Conservation (phyloP, 2,329 filamentous ascomycete species). For the Diaporthe batatas region DNA sequence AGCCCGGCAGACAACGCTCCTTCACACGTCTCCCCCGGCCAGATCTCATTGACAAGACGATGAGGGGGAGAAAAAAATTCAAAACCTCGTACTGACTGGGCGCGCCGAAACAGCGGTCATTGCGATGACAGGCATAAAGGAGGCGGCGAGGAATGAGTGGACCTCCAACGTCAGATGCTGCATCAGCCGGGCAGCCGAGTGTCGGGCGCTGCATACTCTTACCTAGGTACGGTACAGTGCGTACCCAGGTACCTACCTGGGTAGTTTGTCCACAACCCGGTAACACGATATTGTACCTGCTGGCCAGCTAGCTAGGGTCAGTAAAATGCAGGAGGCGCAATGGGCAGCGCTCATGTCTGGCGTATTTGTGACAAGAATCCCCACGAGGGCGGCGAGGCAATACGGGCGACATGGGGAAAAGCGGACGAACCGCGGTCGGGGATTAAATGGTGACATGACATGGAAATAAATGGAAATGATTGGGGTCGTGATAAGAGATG, state of each 20-base stretch:
- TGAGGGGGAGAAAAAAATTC: too few species aligned
- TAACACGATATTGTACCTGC: neutral
- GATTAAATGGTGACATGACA: constrained; percentile 29
- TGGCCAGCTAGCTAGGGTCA: too few species aligned
- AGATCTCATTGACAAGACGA: neutral
- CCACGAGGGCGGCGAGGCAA: constrained; percentile 17
- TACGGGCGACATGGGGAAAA: constrained; percentile 24
- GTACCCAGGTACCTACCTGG: neutral
- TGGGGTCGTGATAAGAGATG: constrained; percentile 12
- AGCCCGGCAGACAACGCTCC: constrained; percentile 27
- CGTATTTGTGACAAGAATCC: constrained; percentile 11
- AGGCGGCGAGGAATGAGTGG: constrained; percentile 37
- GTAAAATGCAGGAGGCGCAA: constrained; percentile 27
- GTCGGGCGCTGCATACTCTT: neutral
- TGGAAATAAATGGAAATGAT: constrained; percentile 34
- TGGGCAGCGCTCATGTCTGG: constrained; percentile 22
- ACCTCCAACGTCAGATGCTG: constrained; percentile 28
- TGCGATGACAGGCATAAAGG: constrained; percentile 33
- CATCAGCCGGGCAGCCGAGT: constrained; percentile 15
- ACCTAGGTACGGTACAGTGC: too few species aligned
- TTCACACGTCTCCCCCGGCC: neutral
- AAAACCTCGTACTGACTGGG: constrained; percentile 6
- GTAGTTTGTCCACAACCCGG: too few species aligned
- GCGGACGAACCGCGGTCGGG: constrained; percentile 28
- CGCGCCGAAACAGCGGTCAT: constrained; percentile 29